A percentile compares a stretch with the other conserved stretches of the same genome.
phyloP scores from a whole-genome alignment of 768 basidiomycete genomes.

The Pulveroboletus sp. region DNA sequence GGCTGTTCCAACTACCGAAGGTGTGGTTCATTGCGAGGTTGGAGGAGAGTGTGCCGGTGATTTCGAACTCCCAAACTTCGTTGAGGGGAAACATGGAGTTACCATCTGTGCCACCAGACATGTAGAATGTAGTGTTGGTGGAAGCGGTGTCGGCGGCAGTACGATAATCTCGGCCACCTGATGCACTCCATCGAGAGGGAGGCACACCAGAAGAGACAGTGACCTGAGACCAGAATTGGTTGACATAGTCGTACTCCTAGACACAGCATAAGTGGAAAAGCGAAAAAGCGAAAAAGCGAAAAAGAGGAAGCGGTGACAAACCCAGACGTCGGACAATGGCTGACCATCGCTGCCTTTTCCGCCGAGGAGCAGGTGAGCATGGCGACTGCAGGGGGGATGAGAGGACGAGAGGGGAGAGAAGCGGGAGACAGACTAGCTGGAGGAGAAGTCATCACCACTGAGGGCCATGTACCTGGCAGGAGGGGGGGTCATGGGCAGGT shows the following conservation, averaged over 20 bases:
- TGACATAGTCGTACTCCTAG: conserved; percentile 73
- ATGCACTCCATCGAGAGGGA: conserved; percentile 62
- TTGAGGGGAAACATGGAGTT: conserved; percentile 44
- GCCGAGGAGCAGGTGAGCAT: conserved; percentile 69
- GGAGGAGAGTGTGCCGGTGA: conserved; percentile 68
- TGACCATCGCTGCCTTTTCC: conserved; percentile 54
- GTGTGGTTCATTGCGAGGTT: conserved; percentile 49
- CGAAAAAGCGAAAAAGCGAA: background rate
- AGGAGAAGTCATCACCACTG: conserved; percentile 66
- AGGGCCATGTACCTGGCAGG: conserved; percentile 62
- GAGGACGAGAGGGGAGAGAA: conserved; percentile 12
- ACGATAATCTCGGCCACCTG: conserved; percentile 69
- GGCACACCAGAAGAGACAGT: conserved; percentile 49
- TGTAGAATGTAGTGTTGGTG: conserved; percentile 66
- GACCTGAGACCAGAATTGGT: conserved; percentile 72
- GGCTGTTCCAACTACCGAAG: conserved; percentile 55
- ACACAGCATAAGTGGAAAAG: conserved; percentile 6
- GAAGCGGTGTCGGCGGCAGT: conserved; percentile 24
- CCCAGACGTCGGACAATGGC: conserved; percentile 70
- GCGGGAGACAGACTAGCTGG: conserved; percentile 64
- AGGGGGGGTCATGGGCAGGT: conserved; percentile 44
- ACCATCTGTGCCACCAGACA: conserved; percentile 65
- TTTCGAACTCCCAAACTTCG: conserved; percentile 65
- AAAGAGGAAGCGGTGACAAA: conserved; percentile 30
- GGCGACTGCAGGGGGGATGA: conserved; percentile 47